Conservation (phyloP, 768 basidiomycete species). For the Xerocomus brunneocitrinus region DNA sequence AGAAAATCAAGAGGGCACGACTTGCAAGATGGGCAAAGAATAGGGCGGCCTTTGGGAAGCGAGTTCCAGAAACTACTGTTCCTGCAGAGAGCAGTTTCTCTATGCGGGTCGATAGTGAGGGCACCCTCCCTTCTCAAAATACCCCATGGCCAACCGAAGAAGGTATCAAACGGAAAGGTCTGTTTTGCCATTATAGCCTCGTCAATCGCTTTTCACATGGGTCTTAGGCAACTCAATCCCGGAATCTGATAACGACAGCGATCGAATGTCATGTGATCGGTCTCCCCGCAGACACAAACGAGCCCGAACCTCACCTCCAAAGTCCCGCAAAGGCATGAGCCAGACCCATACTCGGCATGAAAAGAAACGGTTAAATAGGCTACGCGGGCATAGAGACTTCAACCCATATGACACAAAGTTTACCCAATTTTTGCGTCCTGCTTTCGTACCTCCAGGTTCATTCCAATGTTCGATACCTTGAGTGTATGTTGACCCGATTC, state of each 20-base stretch:
- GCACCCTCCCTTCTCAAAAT: slow-evolving; percentile 12
- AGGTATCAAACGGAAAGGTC: slow-evolving; percentile 48
- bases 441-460: slow-evolving; percentile 20
- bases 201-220: slow-evolving; percentile 1
- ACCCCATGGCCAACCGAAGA: slow-evolving; percentile 26
- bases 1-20: slow-evolving; percentile 29
- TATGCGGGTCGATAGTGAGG: slow-evolving; percentile 27
- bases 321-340: slow-evolving; percentile 35
- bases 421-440: slow-evolving; percentile 34
- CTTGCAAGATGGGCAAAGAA: slow-evolving; percentile 26
- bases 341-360: slow-evolving; percentile 33
- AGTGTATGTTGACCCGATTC: slow-evolving; percentile 1
- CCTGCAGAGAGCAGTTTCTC: slow-evolving; percentile 26
- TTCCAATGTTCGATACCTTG: not conserved
- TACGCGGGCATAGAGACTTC: slow-evolving; percentile 36
- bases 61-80: slow-evolving; percentile 29
- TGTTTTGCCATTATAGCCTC: not conserved
- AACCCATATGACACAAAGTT: slow-evolving; percentile 39
- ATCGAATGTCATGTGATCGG: slow-evolving; percentile 28
- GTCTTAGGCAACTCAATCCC: slow-evolving; percentile 7
- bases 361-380: slow-evolving; percentile 38
- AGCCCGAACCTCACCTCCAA: slow-evolving; percentile 47
- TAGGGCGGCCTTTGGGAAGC: slow-evolving; percentile 22
- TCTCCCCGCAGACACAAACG: slow-evolving; percentile 38
- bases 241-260: slow-evolving; percentile 31